phyloP scores from a whole-genome alignment of 352 stramenopile genomes.

The Phytophthora cryptogea region DNA sequence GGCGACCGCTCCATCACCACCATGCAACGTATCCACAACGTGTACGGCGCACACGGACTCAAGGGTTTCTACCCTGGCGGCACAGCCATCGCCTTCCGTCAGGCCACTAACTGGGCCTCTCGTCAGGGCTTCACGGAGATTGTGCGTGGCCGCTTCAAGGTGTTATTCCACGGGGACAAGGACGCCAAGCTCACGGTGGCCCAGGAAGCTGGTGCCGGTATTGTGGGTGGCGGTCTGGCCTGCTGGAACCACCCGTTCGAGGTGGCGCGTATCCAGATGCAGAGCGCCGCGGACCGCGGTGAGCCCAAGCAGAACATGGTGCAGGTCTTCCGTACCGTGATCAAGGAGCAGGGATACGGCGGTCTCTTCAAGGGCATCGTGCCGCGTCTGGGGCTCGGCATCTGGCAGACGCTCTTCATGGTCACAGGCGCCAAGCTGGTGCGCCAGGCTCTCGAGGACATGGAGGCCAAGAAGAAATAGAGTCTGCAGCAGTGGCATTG shows the following conservation, averaged over 20 bases:
- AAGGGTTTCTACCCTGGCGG: slow-evolving; percentile 92
- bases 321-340: slow-evolving; percentile 86
- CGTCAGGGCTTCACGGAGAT: slow-evolving; percentile 91
- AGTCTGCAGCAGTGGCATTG: slow-evolving; percentile 8
- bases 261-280: slow-evolving; percentile 92
- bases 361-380: slow-evolving; percentile 93
- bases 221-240: slow-evolving; percentile 83
- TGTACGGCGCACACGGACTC: slow-evolving; percentile 84
- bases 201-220: slow-evolving; percentile 85
- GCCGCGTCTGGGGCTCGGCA: slow-evolving; percentile 80
- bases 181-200: slow-evolving; percentile 89
- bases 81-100: slow-evolving; percentile 90
- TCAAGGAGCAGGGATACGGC: slow-evolving; percentile 81
- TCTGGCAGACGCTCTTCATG: slow-evolving; percentile 94
- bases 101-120: slow-evolving; percentile 92
- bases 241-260: slow-evolving; percentile 95
- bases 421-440: slow-evolving; percentile 92
- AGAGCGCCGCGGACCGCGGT: slow-evolving; percentile 86
- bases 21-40: slow-evolving; percentile 79
- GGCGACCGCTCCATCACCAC: slow-evolving; percentile 90
- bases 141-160: slow-evolving; percentile 85
- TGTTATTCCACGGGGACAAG: slow-evolving; percentile 79
- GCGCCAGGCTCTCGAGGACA: slow-evolving; percentile 80
- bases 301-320: slow-evolving; percentile 92
- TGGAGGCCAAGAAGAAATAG: slow-evolving; percentile 43